Evolutionary conservation across 176 grass and related monocot genomes (phyloP).

Genomic region (Miscanthus lutarioriparius): DNA sequence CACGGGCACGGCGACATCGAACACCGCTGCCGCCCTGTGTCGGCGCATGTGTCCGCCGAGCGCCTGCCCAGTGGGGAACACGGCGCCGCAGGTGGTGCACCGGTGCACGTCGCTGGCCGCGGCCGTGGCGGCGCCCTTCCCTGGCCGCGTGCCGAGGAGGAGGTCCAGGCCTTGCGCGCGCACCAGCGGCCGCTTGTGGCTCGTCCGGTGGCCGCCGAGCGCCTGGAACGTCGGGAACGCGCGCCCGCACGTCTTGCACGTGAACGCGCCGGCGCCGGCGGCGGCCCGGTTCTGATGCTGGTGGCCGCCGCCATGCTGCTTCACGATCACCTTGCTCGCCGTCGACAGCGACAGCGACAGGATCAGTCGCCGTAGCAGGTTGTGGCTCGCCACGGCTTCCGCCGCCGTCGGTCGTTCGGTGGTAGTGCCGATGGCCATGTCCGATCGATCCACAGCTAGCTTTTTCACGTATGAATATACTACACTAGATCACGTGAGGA

Average conservation of each 20-base stretch:
- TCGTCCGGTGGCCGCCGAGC: constrained; percentile 67
- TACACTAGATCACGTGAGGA: background rate
- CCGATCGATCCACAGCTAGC: too few species aligned
- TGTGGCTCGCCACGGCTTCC: too few species aligned
- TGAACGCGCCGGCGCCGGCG: constrained; percentile 13
- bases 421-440: background rate
- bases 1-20: too few species aligned
- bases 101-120: constrained; percentile 27
- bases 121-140: background rate
- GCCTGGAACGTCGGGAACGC: constrained; percentile 64
- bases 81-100: constrained; percentile 37
- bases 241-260: constrained; percentile 62
- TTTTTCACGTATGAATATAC: too few species aligned
- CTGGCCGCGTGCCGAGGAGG: constrained; percentile 18
- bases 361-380: background rate
- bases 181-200: constrained; percentile 60
- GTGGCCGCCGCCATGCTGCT: background rate
- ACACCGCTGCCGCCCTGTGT: constrained; percentile 13
- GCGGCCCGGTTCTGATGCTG: background rate
- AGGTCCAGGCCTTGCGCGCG: constrained; percentile 44
- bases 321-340: constrained; percentile 38
- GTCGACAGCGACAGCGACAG: background rate
- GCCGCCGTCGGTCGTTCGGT: background rate
- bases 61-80: constrained; percentile 58
- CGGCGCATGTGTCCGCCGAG: constrained; percentile 65